Base-by-base conservation (phyloP, 2,329 filamentous ascomycete species). In the Exophiala sp. region DNA sequence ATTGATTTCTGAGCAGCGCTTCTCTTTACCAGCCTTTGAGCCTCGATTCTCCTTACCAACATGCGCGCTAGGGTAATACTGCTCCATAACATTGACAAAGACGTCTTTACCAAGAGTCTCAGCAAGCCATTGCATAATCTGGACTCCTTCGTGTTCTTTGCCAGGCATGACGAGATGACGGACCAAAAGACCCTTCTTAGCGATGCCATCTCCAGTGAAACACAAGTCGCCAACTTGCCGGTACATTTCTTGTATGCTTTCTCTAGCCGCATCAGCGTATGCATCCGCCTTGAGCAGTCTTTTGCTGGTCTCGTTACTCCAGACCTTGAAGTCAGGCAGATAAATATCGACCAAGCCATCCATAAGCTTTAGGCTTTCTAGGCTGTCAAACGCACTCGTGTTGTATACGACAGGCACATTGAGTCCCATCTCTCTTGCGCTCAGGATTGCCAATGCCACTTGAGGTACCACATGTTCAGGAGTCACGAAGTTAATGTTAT, bases 401-500 rank as follows among this genome's bases (percentile, higher is more conserved):
- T 95, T 95, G 76, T 95, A 94, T 33, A 95, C 79, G 62, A 95
- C 85, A 1, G 89, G 89, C 9, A 92, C 65, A 3, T 73, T 78
- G 8, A 94, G 72, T 0, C 89, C 89, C 34, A 85, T 74, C 21
- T 89, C 83, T 43, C 81, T 78, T 0, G 89, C 88, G 57, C 87
- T 79, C 20, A 95, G 75, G 62, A 94, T 89, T 11, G 85, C 86
- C 32, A 94, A 74, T 1, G 82, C 88, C 8, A 94, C 87, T 67
- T 94, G 89, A 0, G 89, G 88, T 3, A 91, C 89, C 14, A 95
- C 87, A 68, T 95, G 90, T 67, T 95, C 89, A 0, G 89, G 89
- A 0, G 89, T 95, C 54, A 95, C 81, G 18, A 92, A 81, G 68
- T 95, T 94, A 76, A 95, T 91, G 68, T 94, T 94, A 73, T 95